These are phyloP conservation scores for Exutisphaerella laricina DNA, from an alignment of 2,329 filamentous ascomycete species.

Conservation along the genomic window DNA sequence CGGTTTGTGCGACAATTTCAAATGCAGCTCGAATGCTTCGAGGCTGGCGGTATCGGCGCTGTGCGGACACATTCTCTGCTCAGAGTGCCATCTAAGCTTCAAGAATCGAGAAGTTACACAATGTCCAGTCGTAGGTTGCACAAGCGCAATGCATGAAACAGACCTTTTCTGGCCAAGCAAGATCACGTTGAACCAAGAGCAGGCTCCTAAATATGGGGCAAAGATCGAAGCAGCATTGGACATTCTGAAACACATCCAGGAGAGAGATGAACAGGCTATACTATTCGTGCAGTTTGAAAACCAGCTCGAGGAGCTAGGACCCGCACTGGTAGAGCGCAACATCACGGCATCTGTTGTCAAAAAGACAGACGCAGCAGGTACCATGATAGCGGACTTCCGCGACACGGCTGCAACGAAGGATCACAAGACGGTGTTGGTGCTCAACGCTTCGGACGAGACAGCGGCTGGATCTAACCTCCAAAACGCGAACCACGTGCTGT, in stretches of 20 bases:
- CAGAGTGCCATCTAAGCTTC: conserved; percentile 32
- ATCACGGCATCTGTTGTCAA: conserved; percentile 38
- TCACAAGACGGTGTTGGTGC: conserved; percentile 47
- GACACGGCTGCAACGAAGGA: conserved; percentile 15
- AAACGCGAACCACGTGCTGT: conserved; percentile 60
- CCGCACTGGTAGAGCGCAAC: conserved; percentile 29
- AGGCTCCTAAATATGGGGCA: conserved; percentile 33
- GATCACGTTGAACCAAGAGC: no score
- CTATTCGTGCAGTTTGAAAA: conserved; percentile 52
- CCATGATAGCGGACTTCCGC: conserved; percentile 21
- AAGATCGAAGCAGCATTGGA: conserved; percentile 46
- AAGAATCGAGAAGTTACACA: conserved; percentile 24
- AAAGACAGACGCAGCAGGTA: conserved; percentile 19
- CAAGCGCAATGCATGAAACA: conserved; percentile 34
- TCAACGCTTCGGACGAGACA: conserved; percentile 53
- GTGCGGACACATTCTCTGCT: conserved; percentile 51
- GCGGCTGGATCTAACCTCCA: conserved; percentile 58
- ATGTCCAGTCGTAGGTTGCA: conserved; percentile 41
- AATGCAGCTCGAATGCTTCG: neutral
- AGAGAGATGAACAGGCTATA: conserved; percentile 46
- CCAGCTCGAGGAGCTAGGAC: conserved; percentile 37
- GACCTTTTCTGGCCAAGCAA: conserved; percentile 38
- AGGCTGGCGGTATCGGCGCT: no score
- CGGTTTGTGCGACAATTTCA: no score
- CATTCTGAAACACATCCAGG: conserved; percentile 39